Base-by-base conservation (phyloP, 257 asterid species). In the Knoxia roxburghii region DNA sequence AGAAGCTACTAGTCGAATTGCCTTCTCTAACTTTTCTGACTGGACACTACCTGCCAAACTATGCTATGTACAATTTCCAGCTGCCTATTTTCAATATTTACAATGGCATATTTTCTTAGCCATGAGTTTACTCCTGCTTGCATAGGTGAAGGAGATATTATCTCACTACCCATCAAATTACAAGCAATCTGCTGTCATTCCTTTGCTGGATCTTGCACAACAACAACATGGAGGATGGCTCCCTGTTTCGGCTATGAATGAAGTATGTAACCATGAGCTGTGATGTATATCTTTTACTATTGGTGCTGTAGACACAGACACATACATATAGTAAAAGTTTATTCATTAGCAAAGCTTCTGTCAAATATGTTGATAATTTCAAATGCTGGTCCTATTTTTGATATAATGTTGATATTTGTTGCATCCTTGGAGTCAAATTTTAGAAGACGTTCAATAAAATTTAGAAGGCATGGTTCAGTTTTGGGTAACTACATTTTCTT, bases 161-260 rank as follows among this genome's bases (percentile, higher is more conserved):
- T 85, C 97, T 65, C 86, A 90, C 82, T 94, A 94, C 69, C 99
- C 99, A 48, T 76, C 96, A 77, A 94, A 90, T 78, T 94, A 90
- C 67, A 94, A 94, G 84, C 96, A 83, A 84, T 94, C 99, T 64
- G 99, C 93, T 17, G 96, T 87, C 59, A 91, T 91, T 80, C 96
- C 96, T 48, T 83, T 91, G 81, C 91, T 91, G 73, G 97, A 91
- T 80, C 96, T 91, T 81, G 99, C 98, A 51, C 97, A 90, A 66
- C 99, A 90, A 80, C 99, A 94, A 73, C 82, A 90, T 79, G 95
- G 96, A 78, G 99, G 99, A 41, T 94, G 97, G 97, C 97, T 94
- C 45, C 88, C 99, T 33, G 99, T 94, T 78, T 90, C 97, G 26
- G 96, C 99, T 32, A 94, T 94, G 96, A 90, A 90, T 76, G 96